Evolutionary conservation across 2,329 filamentous ascomycete genomes (phyloP), one percentile per base, ranked within the genome.

Genomic region (Cytospora chrysosperma): DNA sequence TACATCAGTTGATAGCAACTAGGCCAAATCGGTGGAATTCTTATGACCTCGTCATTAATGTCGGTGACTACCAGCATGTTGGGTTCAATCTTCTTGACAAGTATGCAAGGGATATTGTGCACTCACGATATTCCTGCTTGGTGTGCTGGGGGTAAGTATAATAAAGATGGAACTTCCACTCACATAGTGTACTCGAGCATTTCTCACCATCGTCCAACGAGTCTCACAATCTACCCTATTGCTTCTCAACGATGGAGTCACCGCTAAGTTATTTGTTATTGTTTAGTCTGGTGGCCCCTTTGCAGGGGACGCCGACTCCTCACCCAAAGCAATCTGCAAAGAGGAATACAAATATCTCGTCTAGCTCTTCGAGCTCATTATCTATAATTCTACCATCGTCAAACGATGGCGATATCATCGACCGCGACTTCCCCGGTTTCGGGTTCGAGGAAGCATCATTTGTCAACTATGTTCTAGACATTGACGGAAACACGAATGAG

Each of bases 371-470:
- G 7, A 56, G 24, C n/a, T 37, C 53, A 17, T 26, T 56, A 19
- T 56, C 53, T 17, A 56, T 56, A 26, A 10, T 37, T 19, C 5
- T 56, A 37, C 53, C 53, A 13, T 13, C n/a, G 24, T 56, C 53
- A 13, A 26, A 32, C 10, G 32, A 32, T 13, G 32, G 30, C 21
- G 17, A 56, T 56, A 32, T 56, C 10, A 26, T 61, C 49, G 59
- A 61, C 19, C n/a, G 30, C 4, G 30, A 69, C 61, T 75, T 74
- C 57, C 67, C 67, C 28, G 71, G 70, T 2, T 67, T 74, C 27
- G 72, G 70, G 3, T 74, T 75, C 55, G 74, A 75, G 60, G 60
- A 74, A 59, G 65, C 72, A 12, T 74, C 74, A 3, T 75, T 74
- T 53, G 67, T 70, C 12, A 68, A 71, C 19, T 75, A 74, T 59